These are phyloP conservation scores for Panicum miliaceum DNA, from an alignment of 176 grass and related monocot species.

Conservation along the genomic window DNA sequence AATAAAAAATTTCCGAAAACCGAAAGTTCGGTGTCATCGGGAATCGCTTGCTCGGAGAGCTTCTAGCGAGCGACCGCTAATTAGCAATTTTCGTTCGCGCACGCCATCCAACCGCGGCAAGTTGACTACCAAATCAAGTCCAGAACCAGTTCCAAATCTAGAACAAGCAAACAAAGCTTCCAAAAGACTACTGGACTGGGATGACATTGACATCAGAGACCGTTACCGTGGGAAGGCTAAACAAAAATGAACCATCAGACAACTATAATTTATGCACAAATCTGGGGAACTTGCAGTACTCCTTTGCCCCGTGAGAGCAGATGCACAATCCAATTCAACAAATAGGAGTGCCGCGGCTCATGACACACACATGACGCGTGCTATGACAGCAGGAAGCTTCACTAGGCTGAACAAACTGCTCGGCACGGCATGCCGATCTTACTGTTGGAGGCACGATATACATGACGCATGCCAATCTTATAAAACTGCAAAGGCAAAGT, in stretches of 20 bases:
- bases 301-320: slow-evolving; percentile 1
- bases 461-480: background rate
- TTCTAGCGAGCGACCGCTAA: too few species aligned
- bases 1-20: too few species aligned
- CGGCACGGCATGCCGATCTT: slow-evolving; percentile 12
- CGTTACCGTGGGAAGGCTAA: background rate
- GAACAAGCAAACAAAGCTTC: background rate
- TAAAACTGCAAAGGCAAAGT: slow-evolving; percentile 21
- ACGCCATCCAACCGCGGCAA: too few species aligned
- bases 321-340: slow-evolving; percentile 14
- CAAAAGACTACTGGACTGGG: background rate
- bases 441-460: background rate
- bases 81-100: too few species aligned
- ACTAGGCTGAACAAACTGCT: background rate
- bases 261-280: background rate
- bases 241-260: background rate
- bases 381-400: slow-evolving; percentile 24
- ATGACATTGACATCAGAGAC: background rate
- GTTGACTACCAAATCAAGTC: too few species aligned
- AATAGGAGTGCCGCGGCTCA: background rate
- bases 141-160: too few species aligned
- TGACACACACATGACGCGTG: slow-evolving; percentile 17
- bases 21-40: too few species aligned
- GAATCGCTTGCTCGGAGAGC: too few species aligned
- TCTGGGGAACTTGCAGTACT: background rate